Conservation (phyloP, 164 flowering plant species). For the Protea cynaroides region DNA sequence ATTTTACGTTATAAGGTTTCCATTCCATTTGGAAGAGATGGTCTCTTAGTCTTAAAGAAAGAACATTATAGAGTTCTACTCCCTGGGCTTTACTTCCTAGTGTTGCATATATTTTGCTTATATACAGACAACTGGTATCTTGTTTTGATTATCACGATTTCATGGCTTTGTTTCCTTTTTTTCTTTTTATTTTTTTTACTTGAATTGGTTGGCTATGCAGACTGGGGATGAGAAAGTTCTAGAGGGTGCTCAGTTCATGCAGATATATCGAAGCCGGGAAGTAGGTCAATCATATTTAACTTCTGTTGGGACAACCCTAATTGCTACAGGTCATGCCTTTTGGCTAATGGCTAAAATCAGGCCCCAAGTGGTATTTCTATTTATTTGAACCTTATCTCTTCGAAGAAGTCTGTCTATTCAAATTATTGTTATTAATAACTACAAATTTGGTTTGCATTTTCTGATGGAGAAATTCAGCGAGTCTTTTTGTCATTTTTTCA, state of each 20-base stretch:
- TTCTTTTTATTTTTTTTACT: not conserved
- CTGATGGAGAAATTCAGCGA: not conserved
- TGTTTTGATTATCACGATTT: too few species aligned
- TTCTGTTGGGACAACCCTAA: slow-evolving; percentile 75
- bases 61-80: too few species aligned
- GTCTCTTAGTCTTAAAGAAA: too few species aligned
- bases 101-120: too few species aligned
- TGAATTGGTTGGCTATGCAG: slow-evolving; percentile 25
- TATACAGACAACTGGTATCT: too few species aligned
- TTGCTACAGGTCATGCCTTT: slow-evolving; percentile 73
- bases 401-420: not conserved
- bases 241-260: slow-evolving; percentile 48
- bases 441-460: not conserved
- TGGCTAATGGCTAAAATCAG: slow-evolving; percentile 71
- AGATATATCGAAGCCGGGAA: slow-evolving; percentile 87
- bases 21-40: too few species aligned
- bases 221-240: slow-evolving; percentile 17
- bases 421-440: too few species aligned
- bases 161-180: not conserved
- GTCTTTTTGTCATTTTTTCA: slow-evolving; percentile 20
- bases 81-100: too few species aligned
- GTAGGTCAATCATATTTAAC: slow-evolving; percentile 97
- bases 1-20: too few species aligned
- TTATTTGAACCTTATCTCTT: not conserved
- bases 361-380: slow-evolving; percentile 78